These are phyloP conservation scores for Neofusicoccum cordaticola DNA, from an alignment of 2,329 filamentous ascomycete species.

Conservation along the genomic window DNA sequence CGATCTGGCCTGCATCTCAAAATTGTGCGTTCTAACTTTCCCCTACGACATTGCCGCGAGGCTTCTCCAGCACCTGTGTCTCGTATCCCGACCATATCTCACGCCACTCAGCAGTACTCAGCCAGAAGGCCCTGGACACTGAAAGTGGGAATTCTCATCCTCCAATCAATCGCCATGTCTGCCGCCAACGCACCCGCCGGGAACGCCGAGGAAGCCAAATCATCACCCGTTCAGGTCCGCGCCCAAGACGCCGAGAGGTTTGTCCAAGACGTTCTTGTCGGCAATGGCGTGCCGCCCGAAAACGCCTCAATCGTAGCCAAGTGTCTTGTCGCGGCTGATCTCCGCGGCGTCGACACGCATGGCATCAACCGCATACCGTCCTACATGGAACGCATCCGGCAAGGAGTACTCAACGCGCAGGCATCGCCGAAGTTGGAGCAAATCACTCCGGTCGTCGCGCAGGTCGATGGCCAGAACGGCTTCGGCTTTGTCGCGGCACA, in stretches of 20 bases:
- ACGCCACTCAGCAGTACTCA: neutral
- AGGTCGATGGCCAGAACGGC: slow-evolving; percentile 65
- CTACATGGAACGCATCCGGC: slow-evolving; percentile 70
- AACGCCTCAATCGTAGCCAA: slow-evolving; percentile 64
- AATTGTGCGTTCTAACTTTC: no score
- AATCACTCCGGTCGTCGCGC: slow-evolving; percentile 68
- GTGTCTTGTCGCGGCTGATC: slow-evolving; percentile 70
- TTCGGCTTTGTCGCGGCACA: slow-evolving; percentile 74
- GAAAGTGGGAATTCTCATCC: neutral
- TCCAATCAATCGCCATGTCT: slow-evolving; percentile 1
- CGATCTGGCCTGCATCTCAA: no score
- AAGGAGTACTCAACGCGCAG: slow-evolving; percentile 63
- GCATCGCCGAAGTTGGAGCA: slow-evolving; percentile 59
- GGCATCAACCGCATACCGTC: slow-evolving; percentile 75
- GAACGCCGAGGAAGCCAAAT: slow-evolving; percentile 7
- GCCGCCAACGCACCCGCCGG: neutral
- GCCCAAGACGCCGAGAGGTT: slow-evolving; percentile 41
- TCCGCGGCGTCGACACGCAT: slow-evolving; percentile 77
- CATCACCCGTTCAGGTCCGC: slow-evolving; percentile 19
- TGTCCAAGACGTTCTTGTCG: slow-evolving; percentile 55
- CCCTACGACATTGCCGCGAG: no score
- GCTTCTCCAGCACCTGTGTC: no score
- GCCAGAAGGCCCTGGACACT: neutral
- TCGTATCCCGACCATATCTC: neutral
- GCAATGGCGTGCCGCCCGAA: slow-evolving; percentile 57